phyloP scores from a whole-genome alignment of 257 asterid species.

The Oldenlandia corymbosa region DNA sequence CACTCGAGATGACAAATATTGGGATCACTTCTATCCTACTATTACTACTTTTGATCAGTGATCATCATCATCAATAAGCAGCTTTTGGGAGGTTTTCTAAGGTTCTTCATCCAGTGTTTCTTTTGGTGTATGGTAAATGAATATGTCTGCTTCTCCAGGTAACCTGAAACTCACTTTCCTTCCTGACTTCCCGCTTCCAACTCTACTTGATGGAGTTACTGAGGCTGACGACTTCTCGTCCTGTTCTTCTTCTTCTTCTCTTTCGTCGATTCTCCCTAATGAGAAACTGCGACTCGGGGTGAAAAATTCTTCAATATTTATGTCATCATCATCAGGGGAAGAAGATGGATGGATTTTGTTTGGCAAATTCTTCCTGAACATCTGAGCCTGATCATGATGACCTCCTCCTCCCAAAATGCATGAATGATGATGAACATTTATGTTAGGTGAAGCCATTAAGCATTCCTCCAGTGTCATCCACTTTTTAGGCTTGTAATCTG shows the following conservation, averaged over 20 bases:
- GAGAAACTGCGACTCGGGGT: conserved; percentile 5
- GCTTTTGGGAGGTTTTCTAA: background rate
- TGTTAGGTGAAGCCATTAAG: conserved; percentile 10
- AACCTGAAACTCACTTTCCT: conserved; percentile 17
- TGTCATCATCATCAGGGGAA: conserved; percentile 10
- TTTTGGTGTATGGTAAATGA: conserved; percentile 13
- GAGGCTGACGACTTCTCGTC: background rate
- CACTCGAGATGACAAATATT: background rate
- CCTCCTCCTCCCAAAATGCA: conserved; percentile 15
- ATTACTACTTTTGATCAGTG: too few species aligned
- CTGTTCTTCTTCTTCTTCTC: background rate
- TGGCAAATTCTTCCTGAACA: conserved; percentile 8
- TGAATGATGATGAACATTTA: background rate
- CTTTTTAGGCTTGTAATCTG: background rate
- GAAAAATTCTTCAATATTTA: background rate
- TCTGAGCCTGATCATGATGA: background rate
- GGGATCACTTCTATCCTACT: too few species aligned
- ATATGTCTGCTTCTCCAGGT: conserved; percentile 20
- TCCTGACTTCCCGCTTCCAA: conserved; percentile 8
- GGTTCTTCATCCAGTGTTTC: conserved; percentile 9
- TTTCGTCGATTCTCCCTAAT: conserved; percentile 6
- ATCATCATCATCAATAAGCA: background rate
- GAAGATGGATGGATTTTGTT: conserved; percentile 14
- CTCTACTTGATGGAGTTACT: background rate
- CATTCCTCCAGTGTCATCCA: conserved; percentile 17